A percentile compares a stretch with the other conserved stretches of the same genome.
phyloP scores from a whole-genome alignment of 2,329 filamentous ascomycete genomes.

The Scolecobasidium constrictum region DNA sequence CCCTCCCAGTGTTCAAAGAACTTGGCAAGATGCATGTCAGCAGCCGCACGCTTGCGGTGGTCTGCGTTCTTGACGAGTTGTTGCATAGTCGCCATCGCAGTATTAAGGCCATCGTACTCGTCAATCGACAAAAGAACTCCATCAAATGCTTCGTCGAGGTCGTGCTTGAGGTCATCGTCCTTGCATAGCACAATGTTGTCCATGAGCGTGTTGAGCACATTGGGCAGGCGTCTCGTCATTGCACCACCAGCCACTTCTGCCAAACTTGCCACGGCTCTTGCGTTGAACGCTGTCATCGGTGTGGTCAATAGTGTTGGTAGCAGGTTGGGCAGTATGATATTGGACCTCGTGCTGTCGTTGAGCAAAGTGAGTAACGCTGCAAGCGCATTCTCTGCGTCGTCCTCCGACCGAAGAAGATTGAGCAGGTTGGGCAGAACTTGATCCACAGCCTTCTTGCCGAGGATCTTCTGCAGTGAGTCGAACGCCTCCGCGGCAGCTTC shows the following conservation, averaged over 20 bases:
- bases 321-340: conserved; percentile 91
- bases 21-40: conserved; percentile 67
- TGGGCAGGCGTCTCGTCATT: conserved; percentile 82
- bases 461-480: conserved; percentile 82
- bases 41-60: conserved; percentile 68
- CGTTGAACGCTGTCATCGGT: conserved; percentile 90
- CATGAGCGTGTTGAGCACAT: conserved; percentile 87
- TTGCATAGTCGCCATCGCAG: conserved; percentile 87
- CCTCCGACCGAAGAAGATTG: conserved; percentile 74
- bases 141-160: conserved; percentile 75
- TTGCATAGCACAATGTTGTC: conserved; percentile 75
- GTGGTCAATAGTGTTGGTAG: conserved; percentile 85
- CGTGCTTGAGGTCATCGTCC: conserved; percentile 61
- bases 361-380: conserved; percentile 87
- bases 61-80: conserved; percentile 86
- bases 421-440: conserved; percentile 90
- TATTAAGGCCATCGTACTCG: conserved; percentile 91
- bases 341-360: conserved; percentile 85
- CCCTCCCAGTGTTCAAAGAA: conserved; percentile 75
- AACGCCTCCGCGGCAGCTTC: conserved; percentile 97
- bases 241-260: conserved; percentile 82
- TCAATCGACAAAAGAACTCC: conserved; percentile 87
- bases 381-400: conserved; percentile 82
- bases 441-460: conserved; percentile 90
- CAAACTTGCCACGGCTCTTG: conserved; percentile 82